These are phyloP conservation scores for Rhodocollybia butyracea DNA, from an alignment of 768 basidiomycete genomes.

Conservation along the genomic window DNA sequence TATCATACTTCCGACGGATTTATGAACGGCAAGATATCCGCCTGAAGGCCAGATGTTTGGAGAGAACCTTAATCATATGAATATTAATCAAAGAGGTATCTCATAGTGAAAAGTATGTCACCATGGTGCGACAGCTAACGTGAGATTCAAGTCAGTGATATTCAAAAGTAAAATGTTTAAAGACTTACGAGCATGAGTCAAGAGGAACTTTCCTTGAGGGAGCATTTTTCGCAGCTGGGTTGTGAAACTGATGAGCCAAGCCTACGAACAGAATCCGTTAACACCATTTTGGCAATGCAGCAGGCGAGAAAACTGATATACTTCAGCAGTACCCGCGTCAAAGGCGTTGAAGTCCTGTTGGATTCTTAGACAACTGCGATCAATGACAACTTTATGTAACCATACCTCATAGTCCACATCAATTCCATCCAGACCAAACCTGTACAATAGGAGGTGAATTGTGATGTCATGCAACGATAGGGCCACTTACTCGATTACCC, in stretches of 20 bases:
- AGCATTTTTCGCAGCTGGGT: conserved; percentile 45
- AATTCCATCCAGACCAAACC: conserved; percentile 64
- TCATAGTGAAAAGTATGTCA: conserved; percentile 9
- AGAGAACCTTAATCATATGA: conserved; percentile 33
- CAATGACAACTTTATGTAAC: not conserved
- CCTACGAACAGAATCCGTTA: conserved; percentile 17
- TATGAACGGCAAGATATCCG: conserved; percentile 54
- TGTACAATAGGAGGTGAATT: too few relatives aligned
- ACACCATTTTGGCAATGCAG: not conserved
- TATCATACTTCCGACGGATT: conserved; percentile 51
- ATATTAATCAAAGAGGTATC: not conserved
- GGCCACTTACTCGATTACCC: conserved; percentile 62
- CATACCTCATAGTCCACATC: conserved; percentile 70
- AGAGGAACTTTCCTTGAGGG: conserved; percentile 45
- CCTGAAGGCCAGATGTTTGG: conserved; percentile 38
- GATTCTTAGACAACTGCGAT: not conserved
- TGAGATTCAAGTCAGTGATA: not conserved
- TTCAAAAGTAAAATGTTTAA: not conserved
- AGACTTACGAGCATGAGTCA: conserved; percentile 53
- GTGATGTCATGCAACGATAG: too few relatives aligned
- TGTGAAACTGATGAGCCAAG: conserved; percentile 56
- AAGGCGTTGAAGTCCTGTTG: conserved; percentile 60
- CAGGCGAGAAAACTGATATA: conserved; percentile 8
- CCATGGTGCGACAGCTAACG: conserved; percentile 50
- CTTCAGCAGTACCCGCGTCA: conserved; percentile 52